Base-by-base conservation (phyloP, 257 asterid species). In the Salvia rosmarinus region DNA sequence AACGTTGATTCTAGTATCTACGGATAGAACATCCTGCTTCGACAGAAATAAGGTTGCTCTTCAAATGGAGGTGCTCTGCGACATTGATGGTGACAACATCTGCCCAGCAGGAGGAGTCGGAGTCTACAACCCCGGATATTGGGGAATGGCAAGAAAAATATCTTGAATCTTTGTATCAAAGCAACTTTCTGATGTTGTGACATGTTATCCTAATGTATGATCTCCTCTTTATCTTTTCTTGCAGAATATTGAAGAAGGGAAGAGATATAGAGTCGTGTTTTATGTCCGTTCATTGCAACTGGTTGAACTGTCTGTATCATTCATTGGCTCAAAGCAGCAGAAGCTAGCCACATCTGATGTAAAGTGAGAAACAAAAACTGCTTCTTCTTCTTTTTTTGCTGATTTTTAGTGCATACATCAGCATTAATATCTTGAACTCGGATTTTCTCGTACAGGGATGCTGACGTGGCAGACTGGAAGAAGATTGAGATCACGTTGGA, bases 61-160 rank as follows among this genome's bases (percentile, higher is more conserved):
- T 46, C 80, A 55, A 68, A 81, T 94, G 88, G 91, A 89, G 75
- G 91, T 94, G 37, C 64, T 86, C 56, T 91, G 97, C 72, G 87
- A 79, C 65, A 34, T 11, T 59, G 20, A 57, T 19, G 96, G 96
- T 65, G 72, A 39, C 66, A 87, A 86, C 70, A 66, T 68, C 51
- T 94, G 96, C 49, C 96, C 97, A 16, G 59, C 17, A 14, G 91
- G 86, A 49, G 99, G 97, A 58, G 97, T 91, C 61, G 99, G 99
- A 54, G 80, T 94, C 56, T 94, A 86, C 58, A 94, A 94, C 68
- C 97, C 97, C 3, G 97, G 96, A 68, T 94, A 75, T 59, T 91
- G 97, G 99, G 98, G 98, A 78, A 94, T 94, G 96, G 98, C 91
- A 82, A 71, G 82, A 76, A 42, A 61, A 35, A n/a, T 30, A 21